phyloP scores from a whole-genome alignment of 116 monocot species.

The Trichopus zeylanicus region DNA sequence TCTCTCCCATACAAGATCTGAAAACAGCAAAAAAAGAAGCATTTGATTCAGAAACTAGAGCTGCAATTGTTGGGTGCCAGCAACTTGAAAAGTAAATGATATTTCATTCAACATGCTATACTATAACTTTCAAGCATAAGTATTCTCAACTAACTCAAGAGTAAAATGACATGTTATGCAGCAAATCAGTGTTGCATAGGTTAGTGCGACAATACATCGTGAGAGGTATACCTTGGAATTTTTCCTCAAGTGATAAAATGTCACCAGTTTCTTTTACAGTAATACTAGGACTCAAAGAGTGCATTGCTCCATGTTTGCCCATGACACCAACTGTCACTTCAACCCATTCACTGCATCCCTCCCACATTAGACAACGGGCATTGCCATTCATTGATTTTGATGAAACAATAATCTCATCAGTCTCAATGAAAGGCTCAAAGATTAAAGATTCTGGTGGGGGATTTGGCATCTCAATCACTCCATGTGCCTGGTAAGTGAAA shows the following conservation, averaged over 20 bases:
- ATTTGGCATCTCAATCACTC: constrained; percentile 86
- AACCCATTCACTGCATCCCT: constrained; percentile 71
- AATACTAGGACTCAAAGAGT: constrained; percentile 77
- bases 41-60: no score
- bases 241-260: constrained; percentile 89
- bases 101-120: neutral
- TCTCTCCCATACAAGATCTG: no score
- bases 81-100: neutral
- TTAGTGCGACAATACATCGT: no score
- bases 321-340: constrained; percentile 90
- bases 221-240: constrained; percentile 75
- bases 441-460: constrained; percentile 54
- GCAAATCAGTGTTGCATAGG: no score
- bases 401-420: constrained; percentile 76
- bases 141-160: no score
- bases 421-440: constrained; percentile 91
- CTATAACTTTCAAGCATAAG: neutral
- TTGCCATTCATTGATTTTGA: constrained; percentile 24
- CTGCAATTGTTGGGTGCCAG: no score
- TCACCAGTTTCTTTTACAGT: constrained; percentile 93
- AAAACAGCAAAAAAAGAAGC: no score
- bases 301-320: constrained; percentile 61
- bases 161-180: no score
- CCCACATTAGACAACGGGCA: constrained; percentile 44
- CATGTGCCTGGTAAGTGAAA: constrained; percentile 56